Percentiles rank a stretch among this genome's conserved stretches.
Conservation (phyloP, 306 rosid species). For the Ochetophila trinervis region DNA sequence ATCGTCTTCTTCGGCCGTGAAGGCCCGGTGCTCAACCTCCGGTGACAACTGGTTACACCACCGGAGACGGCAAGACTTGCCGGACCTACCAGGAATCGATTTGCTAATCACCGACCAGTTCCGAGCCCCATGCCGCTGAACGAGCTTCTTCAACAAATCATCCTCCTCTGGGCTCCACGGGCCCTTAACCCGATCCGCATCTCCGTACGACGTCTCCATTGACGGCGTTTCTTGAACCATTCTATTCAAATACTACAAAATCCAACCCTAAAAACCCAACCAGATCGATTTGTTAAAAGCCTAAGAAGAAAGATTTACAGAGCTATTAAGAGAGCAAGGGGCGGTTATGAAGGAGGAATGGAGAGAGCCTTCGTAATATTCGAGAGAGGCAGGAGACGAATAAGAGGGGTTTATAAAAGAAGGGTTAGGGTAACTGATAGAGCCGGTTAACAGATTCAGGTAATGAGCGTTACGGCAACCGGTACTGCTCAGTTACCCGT, state of each 20-base stretch:
- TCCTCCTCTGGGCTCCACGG: conserved; percentile 64
- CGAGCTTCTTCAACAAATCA: conserved; percentile 33
- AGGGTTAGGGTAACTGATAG: conserved; percentile 44
- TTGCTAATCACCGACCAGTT: conserved; percentile 49
- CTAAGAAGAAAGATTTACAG: not conserved
- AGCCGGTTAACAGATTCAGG: conserved; percentile 40
- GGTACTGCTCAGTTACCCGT: conserved; percentile 37
- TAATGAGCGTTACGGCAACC: conserved; percentile 30
- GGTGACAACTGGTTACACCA: conserved; percentile 73
- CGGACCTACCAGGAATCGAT: conserved; percentile 48
- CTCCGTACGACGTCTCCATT: conserved; percentile 28
- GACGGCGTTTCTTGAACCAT: conserved; percentile 8
- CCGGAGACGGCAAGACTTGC: conserved; percentile 57
- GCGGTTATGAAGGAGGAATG: conserved; percentile 9
- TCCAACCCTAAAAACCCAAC: conserved; percentile 8
- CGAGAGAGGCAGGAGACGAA: conserved; percentile 6
- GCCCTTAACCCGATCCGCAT: conserved; percentile 46
- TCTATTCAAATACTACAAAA: not conserved
- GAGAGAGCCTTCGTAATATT: conserved; percentile 1
- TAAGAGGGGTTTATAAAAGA: conserved; percentile 31
- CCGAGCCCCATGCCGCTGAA: conserved; percentile 41
- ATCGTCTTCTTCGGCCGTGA: conserved; percentile 46
- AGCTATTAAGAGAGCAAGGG: conserved; percentile 2
- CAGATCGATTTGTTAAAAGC: not conserved
- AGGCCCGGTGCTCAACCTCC: conserved; percentile 47